Conservation (phyloP, 345 rosid species). For the Adansonia digitata region DNA sequence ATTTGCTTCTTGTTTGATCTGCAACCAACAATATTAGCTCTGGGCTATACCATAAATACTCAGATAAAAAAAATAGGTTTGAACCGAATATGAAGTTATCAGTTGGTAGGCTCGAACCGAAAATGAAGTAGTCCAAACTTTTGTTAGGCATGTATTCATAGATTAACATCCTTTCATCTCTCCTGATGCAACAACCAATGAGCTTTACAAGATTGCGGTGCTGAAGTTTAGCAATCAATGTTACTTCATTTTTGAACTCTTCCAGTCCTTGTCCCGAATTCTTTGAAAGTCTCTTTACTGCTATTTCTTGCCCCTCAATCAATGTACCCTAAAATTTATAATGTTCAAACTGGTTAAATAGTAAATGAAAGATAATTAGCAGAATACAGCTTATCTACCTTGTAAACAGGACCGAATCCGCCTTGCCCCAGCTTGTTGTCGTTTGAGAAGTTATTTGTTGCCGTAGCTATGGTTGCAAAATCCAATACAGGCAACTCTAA, state of each 20-base stretch:
- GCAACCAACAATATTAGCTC: neutral
- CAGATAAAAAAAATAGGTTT: no score
- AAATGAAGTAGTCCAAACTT: constrained; percentile 23
- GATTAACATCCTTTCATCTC: constrained; percentile 7
- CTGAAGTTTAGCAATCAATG: neutral
- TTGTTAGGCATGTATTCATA: constrained; percentile 41
- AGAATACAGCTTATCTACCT: neutral
- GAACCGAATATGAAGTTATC: neutral
- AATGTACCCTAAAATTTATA: neutral
- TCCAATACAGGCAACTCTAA: neutral
- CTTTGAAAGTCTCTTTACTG: neutral
- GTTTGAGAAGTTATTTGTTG: neutral
- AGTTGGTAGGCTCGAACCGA: neutral
- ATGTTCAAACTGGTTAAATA: neutral
- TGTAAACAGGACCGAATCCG: constrained; percentile 3
- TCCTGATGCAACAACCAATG: neutral
- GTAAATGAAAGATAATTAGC: neutral
- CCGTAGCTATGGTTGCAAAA: neutral
- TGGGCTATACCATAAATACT: no score
- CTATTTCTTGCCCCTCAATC: neutral
- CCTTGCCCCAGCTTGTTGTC: constrained; percentile 8
- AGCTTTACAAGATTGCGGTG: constrained; percentile 14
- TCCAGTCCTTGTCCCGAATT: constrained; percentile 11
- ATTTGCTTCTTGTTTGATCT: neutral
- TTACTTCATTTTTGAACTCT: constrained; percentile 11